A percentile compares a stretch with the other conserved stretches of the same genome.
Conservation (phyloP, 148 eudicot genomes). For the Drosera capensis region DNA sequence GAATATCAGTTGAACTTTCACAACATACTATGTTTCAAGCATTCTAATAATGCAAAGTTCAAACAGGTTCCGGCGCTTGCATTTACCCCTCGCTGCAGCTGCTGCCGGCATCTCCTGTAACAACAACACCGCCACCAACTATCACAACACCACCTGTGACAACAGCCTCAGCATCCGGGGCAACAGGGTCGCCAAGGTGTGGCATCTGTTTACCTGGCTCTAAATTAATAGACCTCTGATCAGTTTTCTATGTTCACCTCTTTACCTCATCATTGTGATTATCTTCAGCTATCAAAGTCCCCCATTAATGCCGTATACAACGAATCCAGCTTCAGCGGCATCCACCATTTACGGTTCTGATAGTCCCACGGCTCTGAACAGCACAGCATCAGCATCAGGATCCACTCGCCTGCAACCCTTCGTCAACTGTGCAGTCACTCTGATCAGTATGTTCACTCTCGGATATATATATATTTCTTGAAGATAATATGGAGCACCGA, state of each 20-base stretch:
- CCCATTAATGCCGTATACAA: conserved; percentile 29
- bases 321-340: conserved; percentile 25
- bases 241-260: background rate
- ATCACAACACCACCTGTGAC: conserved; percentile 21
- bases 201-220: conserved; percentile 10
- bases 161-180: conserved; percentile 30
- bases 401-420: conserved; percentile 28
- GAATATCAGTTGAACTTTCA: too few relatives aligned
- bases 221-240: too few relatives aligned
- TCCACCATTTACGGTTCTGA: conserved; percentile 26
- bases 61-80: conserved; percentile 74
- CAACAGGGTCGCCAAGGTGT: conserved; percentile 5
- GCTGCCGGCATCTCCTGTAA: conserved; percentile 12
- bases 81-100: conserved; percentile 35
- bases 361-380: conserved; percentile 27
- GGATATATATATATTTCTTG: too few relatives aligned
- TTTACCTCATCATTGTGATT: background rate
- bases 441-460: too few relatives aligned
- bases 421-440: too few relatives aligned
- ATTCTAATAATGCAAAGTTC: conserved; percentile 2
- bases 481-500: too few relatives aligned
- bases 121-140: conserved; percentile 17
- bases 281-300: conserved; percentile 28
- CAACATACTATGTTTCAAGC: background rate
- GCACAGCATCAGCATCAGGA: conserved; percentile 27